Percentiles rank a stretch among this genome's conserved stretches.
Evolutionary conservation across 1,284 basidiomycete species (phyloP).

Genomic region (Puccinia sorghi): DNA sequence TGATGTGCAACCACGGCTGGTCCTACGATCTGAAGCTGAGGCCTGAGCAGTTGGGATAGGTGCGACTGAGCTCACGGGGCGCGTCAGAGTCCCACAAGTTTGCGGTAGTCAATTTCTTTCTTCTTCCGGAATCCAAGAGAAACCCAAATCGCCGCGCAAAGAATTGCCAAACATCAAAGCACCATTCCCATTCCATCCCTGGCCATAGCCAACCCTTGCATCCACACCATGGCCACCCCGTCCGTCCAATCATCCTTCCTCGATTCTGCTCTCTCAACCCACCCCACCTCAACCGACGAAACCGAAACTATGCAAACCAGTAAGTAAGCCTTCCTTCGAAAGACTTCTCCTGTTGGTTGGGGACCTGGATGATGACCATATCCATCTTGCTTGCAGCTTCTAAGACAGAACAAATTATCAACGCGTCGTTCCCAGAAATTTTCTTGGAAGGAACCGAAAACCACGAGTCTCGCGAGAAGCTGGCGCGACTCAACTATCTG

Average conservation of each 20-base stretch:
- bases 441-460: conserved; percentile 36
- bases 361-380: background rate
- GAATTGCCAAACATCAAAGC: too few relatives aligned
- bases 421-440: background rate
- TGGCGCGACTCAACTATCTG: conserved; percentile 45
- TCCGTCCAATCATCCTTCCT: conserved; percentile 1
- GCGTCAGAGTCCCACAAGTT: too few relatives aligned
- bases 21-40: too few relatives aligned
- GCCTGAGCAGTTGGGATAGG: too few relatives aligned
- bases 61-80: too few relatives aligned
- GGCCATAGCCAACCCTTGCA: background rate
- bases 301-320: background rate
- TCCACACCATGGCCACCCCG: conserved; percentile 21
- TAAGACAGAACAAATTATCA: background rate
- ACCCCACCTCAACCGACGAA: conserved; percentile 10
- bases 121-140: too few relatives aligned
- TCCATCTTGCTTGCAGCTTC: background rate
- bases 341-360: background rate
- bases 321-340: background rate
- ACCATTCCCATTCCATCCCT: background rate
- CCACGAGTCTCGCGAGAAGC: conserved; percentile 34
- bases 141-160: too few relatives aligned
- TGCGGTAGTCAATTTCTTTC: too few relatives aligned
- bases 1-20: too few relatives aligned
- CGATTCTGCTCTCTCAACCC: conserved; percentile 13